Evolutionary conservation across 441 rosid species (phyloP).

Genomic region (Aquilaria agallochum): DNA sequence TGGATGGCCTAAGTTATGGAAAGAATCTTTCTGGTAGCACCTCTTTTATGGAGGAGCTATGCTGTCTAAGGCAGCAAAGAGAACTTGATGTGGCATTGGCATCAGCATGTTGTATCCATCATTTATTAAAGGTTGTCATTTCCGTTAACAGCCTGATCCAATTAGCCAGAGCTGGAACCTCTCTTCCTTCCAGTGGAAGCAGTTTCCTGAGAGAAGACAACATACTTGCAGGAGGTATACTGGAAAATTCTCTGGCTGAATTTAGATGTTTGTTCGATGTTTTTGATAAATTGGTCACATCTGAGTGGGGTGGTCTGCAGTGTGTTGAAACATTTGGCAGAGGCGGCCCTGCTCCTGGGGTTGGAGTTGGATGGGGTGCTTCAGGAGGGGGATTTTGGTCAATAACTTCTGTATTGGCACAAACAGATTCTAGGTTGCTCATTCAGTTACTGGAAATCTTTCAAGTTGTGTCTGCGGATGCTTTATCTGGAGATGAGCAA

Average conservation of each 20-base stretch:
- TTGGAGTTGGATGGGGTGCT: conserved; percentile 94
- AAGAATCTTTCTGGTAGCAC: conserved; percentile 28
- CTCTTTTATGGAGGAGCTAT: conserved; percentile 52
- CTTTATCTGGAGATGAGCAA: conserved; percentile 30
- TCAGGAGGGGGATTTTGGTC: conserved; percentile 94
- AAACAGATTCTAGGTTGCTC: conserved; percentile 60
- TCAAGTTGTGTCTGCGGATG: conserved; percentile 19
- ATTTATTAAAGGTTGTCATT: conserved; percentile 38
- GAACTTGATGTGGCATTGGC: conserved; percentile 56
- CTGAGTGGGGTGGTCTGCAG: conserved; percentile 58
- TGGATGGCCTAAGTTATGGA: conserved; percentile 21
- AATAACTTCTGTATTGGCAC: conserved; percentile 50
- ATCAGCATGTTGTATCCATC: conserved; percentile 69
- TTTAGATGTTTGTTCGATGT: conserved; percentile 38
- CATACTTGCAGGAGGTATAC: conserved; percentile 62
- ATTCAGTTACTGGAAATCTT: conserved; percentile 49
- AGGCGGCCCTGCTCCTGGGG: conserved; percentile 92
- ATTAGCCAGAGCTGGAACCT: conserved; percentile 39
- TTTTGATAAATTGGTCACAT: conserved; percentile 42
- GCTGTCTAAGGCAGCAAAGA: conserved; percentile 47
- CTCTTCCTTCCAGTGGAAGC: conserved; percentile 26
- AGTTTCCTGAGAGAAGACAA: conserved; percentile 44
- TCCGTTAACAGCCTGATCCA: conserved; percentile 55
- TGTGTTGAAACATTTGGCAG: conserved; percentile 71
- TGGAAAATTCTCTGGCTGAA: conserved; percentile 45